Evolutionary conservation across 2,329 filamentous ascomycete species (phyloP).

Genomic region (Colletotrichum sp.): DNA sequence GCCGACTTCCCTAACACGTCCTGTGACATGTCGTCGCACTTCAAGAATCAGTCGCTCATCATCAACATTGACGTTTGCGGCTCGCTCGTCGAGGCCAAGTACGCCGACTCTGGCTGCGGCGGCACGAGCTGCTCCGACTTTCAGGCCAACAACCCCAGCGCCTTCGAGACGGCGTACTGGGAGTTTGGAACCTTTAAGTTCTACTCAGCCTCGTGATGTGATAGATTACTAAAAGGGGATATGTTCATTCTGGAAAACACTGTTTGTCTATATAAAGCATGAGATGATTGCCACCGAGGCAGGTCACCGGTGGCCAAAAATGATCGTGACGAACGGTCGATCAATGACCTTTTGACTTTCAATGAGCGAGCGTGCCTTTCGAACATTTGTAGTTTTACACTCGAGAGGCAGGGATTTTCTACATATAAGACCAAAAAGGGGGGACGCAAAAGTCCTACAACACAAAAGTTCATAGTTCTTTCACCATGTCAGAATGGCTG

Average conservation of each 20-base stretch:
- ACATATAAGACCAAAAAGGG: background rate
- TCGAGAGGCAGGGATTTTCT: background rate
- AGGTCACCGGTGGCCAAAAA: background rate
- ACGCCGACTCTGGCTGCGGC: conserved; percentile 49
- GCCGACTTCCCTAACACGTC: conserved; percentile 70
- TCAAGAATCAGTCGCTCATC: conserved; percentile 70
- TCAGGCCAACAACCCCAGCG: conserved; percentile 61
- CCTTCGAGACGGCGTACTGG: conserved; percentile 67
- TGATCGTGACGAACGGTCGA: background rate
- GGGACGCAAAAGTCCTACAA: background rate
- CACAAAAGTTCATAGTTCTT: background rate
- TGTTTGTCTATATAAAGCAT: background rate
- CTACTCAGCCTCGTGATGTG: conserved; percentile 43
- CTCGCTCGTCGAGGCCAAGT: conserved; percentile 53
- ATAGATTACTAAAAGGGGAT: background rate
- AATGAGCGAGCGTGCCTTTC: background rate
- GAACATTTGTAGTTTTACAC: background rate
- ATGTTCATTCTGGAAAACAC: background rate
- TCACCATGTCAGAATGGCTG: background rate
- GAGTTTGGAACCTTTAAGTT: conserved; percentile 67
- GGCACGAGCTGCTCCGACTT: conserved; percentile 58
- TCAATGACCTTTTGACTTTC: background rate
- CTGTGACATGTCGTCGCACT: conserved; percentile 64
- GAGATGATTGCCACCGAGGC: background rate
- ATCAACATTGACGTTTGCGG: conserved; percentile 72